Base-by-base conservation (phyloP, 352 stramenopile genomes). In the Phytophthora multivora region DNA sequence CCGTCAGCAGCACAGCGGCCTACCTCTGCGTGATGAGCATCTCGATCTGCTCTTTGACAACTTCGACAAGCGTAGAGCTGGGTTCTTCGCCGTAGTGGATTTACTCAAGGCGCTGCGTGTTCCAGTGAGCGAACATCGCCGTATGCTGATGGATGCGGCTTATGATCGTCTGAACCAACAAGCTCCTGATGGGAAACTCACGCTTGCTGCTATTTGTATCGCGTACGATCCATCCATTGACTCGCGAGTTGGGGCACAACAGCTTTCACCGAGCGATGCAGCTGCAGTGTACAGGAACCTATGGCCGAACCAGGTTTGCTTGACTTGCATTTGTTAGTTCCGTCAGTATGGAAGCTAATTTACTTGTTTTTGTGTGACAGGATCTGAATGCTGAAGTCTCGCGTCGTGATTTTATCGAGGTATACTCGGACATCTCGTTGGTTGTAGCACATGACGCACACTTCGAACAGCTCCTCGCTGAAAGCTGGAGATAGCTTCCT, bases 11-110 rank as follows among this genome's bases (percentile, higher is more conserved):
- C 59, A 82, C 31, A 56, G 33, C 36, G 49, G 69, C 8, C 50
- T 91, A 13, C 80, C 80, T 12, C 55, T 94, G 18, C 83, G 85
- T 7, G 79, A 90, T 42, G 87, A 93, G 38, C 87, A 95, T 35
- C 63, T 91, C 11, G 83, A 93, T 25, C 50, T 91, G 50, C 64
- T 90, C 26, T 85, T 94, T 18, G 68, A 88, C 51, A 74, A 64
- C 26, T 86, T 91, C 40, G 87, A 93, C 66, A 86, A 86, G 60
- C 67, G 75, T 21, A 88, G 83, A 64, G 66, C 71, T 4, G 86
- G 86, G 18, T 81, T 86, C 52, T 82, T 95, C 53, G 67, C 73
- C 2, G 45, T 91, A 1, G 38, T 21, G 5, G 63, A 77, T 0
- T 47, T 95, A 12, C 66, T 93, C 16, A 64, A 63, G 12, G 53